Conservation (phyloP, 371 early-diverging fungal species). For the Mucor plumbeus region DNA sequence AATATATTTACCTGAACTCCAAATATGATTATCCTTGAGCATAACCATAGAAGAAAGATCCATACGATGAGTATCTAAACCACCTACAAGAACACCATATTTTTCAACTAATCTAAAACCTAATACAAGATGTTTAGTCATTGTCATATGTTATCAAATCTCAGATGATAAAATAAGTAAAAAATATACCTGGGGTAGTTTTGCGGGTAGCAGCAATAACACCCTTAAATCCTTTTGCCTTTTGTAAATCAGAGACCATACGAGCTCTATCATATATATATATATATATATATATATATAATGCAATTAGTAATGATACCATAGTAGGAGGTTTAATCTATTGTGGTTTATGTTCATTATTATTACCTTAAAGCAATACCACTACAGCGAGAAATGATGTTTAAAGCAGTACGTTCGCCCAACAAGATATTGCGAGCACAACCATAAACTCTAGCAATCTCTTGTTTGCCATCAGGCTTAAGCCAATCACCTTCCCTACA, state of each 20-base stretch:
- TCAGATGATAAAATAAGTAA: constrained; percentile 2
- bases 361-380: constrained; percentile 87
- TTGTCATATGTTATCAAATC: neutral
- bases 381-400: constrained; percentile 92
- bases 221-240: constrained; percentile 79
- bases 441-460: constrained; percentile 86
- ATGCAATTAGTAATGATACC: neutral
- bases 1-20: constrained; percentile 77
- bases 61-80: constrained; percentile 95
- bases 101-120: constrained; percentile 97
- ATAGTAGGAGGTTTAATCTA: neutral
- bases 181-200: constrained; percentile 89
- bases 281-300: too few species aligned
- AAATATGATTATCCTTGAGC: constrained; percentile 99
- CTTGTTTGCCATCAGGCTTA: constrained; percentile 68
- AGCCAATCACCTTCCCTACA: constrained; percentile 81
- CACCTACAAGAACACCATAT: constrained; percentile 97
- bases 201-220: constrained; percentile 96
- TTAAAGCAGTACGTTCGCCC: constrained; percentile 95
- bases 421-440: constrained; percentile 84
- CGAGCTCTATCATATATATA: constrained; percentile 47
- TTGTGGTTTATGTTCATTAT: too few species aligned
- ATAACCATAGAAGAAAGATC: constrained; percentile 97
- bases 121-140: constrained; percentile 20
- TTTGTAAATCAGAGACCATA: constrained; percentile 70